Evolutionary conservation across 2,329 filamentous ascomycete genomes (phyloP).

Genomic region (Colletotrichum zoysiae): DNA sequence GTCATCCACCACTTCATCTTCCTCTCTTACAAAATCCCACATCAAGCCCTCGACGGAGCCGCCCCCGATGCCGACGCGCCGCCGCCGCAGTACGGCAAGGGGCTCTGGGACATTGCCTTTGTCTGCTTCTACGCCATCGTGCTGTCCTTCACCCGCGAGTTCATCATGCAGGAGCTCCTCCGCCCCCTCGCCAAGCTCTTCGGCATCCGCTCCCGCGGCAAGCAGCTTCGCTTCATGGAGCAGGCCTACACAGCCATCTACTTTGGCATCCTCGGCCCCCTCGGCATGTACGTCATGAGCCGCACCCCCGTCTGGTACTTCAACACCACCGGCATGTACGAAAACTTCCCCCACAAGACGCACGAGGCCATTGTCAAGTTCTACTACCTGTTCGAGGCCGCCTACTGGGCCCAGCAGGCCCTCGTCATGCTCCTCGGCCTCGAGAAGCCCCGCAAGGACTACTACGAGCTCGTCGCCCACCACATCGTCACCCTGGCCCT

Average conservation of each 20-base stretch:
- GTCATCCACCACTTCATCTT: conserved; percentile 75
- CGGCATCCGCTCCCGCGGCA: conserved; percentile 71
- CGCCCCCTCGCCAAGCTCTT: conserved; percentile 70
- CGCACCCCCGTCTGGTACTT: conserved; percentile 81
- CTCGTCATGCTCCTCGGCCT: conserved; percentile 76
- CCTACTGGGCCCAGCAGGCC: conserved; percentile 81
- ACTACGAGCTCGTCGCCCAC: conserved; percentile 79
- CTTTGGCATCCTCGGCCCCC: conserved; percentile 75
- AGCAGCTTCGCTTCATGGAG: conserved; percentile 80
- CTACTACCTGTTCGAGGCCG: conserved; percentile 80
- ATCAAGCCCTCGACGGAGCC: conserved; percentile 50
- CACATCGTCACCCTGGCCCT: conserved; percentile 78
- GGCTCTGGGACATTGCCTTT: conserved; percentile 75
- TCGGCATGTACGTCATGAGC: conserved; percentile 78
- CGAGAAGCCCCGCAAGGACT: conserved; percentile 81
- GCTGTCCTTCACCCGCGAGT: conserved; percentile 80
- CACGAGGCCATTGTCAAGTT: conserved; percentile 77
- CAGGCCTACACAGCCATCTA: conserved; percentile 82
- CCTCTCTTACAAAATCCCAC: conserved; percentile 74
- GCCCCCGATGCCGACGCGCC: conserved; percentile 48
- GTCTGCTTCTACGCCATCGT: conserved; percentile 79
- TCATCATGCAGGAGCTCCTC: conserved; percentile 79
- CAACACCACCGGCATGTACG: conserved; percentile 79
- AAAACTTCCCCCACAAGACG: conserved; percentile 75
- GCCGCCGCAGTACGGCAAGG: conserved; percentile 76